Conservation (phyloP, 345 rosid species). For the Trapa incisa region DNA sequence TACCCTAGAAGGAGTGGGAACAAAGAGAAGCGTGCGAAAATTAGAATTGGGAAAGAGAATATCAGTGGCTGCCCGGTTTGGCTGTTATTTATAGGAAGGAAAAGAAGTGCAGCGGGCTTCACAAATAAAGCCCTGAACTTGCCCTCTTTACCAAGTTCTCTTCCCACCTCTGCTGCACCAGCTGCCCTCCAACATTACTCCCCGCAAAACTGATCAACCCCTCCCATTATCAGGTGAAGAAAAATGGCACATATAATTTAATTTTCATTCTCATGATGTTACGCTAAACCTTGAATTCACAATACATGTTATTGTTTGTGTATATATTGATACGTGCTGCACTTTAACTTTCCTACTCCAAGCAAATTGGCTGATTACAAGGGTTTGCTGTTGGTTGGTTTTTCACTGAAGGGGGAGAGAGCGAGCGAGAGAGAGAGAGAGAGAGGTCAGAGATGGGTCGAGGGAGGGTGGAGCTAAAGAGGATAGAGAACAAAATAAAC, state of each 20-base stretch:
- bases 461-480: constrained; percentile 84
- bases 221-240: not conserved
- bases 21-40: not conserved
- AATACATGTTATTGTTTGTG: too few species aligned
- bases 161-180: not conserved
- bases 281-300: too few species aligned
- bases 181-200: not conserved
- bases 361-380: not conserved
- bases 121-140: not conserved
- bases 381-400: not conserved
- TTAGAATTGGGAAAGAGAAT: not conserved
- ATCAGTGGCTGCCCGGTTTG: not conserved
- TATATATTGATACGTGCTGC: too few species aligned
- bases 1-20: too few species aligned
- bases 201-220: not conserved
- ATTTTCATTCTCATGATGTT: too few species aligned
- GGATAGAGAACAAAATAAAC: constrained; percentile 82
- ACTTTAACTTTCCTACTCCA: not conserved
- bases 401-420: constrained; percentile 5
- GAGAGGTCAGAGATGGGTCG: constrained; percentile 42
- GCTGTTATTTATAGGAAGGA: too few species aligned
- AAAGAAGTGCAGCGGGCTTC: not conserved
- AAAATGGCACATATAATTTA: not conserved
- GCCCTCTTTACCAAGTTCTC: constrained; percentile 2
- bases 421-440: not conserved